Conservation (phyloP, 2,329 filamentous ascomycete genomes). For the Diplocarpon rosae region DNA sequence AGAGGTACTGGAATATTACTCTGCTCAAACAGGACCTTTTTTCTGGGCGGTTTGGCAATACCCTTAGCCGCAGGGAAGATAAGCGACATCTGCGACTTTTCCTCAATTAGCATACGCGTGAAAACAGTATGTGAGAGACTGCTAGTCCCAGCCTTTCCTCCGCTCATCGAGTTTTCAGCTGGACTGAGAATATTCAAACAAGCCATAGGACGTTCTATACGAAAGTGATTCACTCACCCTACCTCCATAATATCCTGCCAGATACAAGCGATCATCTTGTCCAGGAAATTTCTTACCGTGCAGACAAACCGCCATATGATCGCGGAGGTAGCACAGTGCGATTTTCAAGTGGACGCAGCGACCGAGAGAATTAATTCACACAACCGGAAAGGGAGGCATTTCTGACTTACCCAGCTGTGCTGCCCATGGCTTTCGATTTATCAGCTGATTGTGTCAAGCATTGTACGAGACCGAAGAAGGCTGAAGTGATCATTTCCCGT, state of each 20-base stretch:
- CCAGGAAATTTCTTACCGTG: slow-evolving; percentile 34
- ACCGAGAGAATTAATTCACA: too few species aligned
- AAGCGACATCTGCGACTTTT: slow-evolving; percentile 37
- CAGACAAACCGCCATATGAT: slow-evolving; percentile 30
- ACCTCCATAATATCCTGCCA: slow-evolving; percentile 30
- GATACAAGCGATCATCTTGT: slow-evolving; percentile 31
- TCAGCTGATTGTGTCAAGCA: background rate
- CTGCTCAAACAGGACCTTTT: slow-evolving; percentile 25
- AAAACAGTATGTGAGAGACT: too few species aligned
- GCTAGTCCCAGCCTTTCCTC: background rate
- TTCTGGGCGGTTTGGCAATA: slow-evolving; percentile 31
- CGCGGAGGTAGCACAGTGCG: too few species aligned
- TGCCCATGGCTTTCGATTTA: slow-evolving; percentile 30
- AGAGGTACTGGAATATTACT: slow-evolving; percentile 31
- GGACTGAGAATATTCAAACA: too few species aligned
- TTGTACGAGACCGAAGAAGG: background rate
- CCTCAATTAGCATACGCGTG: slow-evolving; percentile 24
- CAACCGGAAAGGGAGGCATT: too few species aligned
- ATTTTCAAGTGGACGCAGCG: too few species aligned
- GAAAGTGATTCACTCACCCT: background rate
- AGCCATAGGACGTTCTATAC: background rate
- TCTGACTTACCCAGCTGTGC: slow-evolving; percentile 5
- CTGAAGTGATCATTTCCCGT: slow-evolving; percentile 12
- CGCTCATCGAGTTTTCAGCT: background rate
- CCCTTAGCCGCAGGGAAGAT: slow-evolving; percentile 33